A percentile compares a stretch with the other conserved stretches of the same genome.
These are phyloP conservation scores for Phytophthora sp. DNA, from an alignment of 352 stramenopile genomes.

Conservation along the genomic window DNA sequence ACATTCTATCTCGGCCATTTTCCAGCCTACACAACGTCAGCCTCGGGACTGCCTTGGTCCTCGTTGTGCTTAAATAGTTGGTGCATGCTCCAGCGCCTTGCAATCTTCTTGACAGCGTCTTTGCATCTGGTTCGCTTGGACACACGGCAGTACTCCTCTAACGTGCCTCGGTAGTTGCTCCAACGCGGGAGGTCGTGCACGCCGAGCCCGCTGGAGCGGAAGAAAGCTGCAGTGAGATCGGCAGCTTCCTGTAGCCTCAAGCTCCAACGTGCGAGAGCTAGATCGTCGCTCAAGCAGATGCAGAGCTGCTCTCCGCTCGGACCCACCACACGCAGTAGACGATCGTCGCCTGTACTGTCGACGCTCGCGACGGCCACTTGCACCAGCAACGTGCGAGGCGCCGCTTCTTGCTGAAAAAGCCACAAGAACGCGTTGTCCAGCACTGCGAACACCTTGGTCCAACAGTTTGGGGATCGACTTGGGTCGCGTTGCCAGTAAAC, in stretches of 20 bases:
- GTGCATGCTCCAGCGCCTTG: constrained; percentile 22
- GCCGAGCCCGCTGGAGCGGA: constrained; percentile 34
- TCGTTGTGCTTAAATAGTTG: background rate
- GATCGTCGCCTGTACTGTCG: constrained; percentile 26
- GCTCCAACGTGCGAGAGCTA: constrained; percentile 37
- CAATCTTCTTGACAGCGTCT: constrained; percentile 32
- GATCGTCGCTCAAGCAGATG: constrained; percentile 40
- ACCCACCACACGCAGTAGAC: constrained; percentile 49
- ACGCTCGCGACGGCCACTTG: constrained; percentile 62
- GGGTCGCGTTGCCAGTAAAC: constrained; percentile 73
- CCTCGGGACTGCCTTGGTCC: background rate
- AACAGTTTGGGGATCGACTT: constrained; percentile 44
- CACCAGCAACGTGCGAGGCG: constrained; percentile 42
- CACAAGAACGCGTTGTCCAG: constrained; percentile 60
- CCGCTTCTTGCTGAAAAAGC: constrained; percentile 54
- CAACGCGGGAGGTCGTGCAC: constrained; percentile 43
- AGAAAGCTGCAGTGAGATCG: constrained; percentile 45
- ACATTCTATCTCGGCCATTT: no score
- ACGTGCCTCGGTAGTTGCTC: constrained; percentile 57
- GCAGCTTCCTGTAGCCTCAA: constrained; percentile 47
- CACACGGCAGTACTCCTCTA: constrained; percentile 44
- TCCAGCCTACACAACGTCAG: background rate
- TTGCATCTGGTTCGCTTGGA: constrained; percentile 46
- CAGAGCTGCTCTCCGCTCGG: constrained; percentile 54
- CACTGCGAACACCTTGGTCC: constrained; percentile 72